Base-by-base conservation (phyloP, 148 eudicot genomes). In the Vaccinium vitisidaea region DNA sequence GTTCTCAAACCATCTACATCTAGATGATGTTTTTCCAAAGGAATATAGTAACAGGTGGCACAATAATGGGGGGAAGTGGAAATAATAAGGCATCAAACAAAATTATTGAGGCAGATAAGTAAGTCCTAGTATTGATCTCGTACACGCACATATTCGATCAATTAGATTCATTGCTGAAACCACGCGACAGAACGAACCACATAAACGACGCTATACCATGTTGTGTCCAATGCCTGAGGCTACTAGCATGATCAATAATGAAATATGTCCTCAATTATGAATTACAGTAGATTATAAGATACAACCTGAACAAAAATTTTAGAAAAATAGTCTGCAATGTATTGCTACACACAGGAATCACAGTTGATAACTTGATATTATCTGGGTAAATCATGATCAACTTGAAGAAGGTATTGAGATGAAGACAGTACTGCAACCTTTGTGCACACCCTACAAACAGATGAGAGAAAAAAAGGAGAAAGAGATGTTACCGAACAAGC, bases 401-500 rank as follows among this genome's bases (percentile, higher is more conserved):
- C 25, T 69, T 30, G 27, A 36, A 80, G 23, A 55, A 56, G 23
- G 69, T 23, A n/a, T 27, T 16, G 56, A 49, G 27, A 54, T 7
- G 46, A 54, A 6, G 46, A 8, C 1, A 50, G 58, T 6, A 77
- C 32, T 79, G 53, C 50, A 79, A 27, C 63, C 36, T 3, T 80
- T 18, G 32, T 80, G 50, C 23, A 50, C 15, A 43, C 46, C 15
- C 46, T 32, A 78, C 23, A 55, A 21, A 32, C 9, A 13, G 36
- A 30, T 77, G 27, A 52, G 19, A 27, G 56, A 15, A 15, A 79
- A 79, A 36, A 21, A 16, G 7, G 5, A 5, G 36, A 39, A 15
- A 78, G 77, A 50, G 27, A 80, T 59, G 8, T 79, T 94, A 93
- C 98, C 94, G 93, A 91, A 48, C 93, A 91, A 86, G 98, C 91